Conservation (phyloP, 441 rosid species). For the Mallotus japonicus region DNA sequence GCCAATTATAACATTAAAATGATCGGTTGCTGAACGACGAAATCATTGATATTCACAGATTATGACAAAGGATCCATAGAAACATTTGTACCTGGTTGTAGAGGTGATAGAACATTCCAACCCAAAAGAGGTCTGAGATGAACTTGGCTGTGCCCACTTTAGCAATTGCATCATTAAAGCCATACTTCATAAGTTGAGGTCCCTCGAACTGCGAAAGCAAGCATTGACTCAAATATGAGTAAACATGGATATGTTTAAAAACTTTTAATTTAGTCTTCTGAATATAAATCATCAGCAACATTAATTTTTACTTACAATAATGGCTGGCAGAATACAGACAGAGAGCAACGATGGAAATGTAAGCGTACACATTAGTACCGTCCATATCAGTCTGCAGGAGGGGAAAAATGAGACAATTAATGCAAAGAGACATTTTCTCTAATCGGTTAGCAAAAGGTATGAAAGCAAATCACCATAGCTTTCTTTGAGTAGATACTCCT, state of each 20-base stretch:
- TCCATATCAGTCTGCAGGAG: conserved; percentile 89
- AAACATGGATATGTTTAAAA: background rate
- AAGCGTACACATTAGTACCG: conserved; percentile 87
- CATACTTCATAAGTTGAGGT: conserved; percentile 70
- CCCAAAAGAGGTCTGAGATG: conserved; percentile 89
- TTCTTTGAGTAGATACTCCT: conserved; percentile 90
- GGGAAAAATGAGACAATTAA: background rate
- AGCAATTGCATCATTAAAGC: conserved; percentile 69
- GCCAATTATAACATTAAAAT: background rate
- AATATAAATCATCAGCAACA: background rate
- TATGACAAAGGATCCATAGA: background rate
- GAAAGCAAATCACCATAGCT: conserved; percentile 64
- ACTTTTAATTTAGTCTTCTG: background rate
- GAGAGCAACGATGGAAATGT: conserved; percentile 81
- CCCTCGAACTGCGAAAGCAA: conserved; percentile 64
- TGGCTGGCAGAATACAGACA: conserved; percentile 86
- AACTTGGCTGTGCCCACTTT: conserved; percentile 87
- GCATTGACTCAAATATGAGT: conserved; percentile 6
- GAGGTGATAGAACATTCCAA: conserved; percentile 96
- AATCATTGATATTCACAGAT: background rate
- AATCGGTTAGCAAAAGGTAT: background rate
- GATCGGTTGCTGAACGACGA: background rate
- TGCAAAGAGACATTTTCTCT: background rate
- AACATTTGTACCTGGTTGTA: conserved; percentile 66
- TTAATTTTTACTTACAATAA: conserved; percentile 53